Conservation (phyloP, 2,329 filamentous ascomycete species). For the Diaporthe citrichinensis region DNA sequence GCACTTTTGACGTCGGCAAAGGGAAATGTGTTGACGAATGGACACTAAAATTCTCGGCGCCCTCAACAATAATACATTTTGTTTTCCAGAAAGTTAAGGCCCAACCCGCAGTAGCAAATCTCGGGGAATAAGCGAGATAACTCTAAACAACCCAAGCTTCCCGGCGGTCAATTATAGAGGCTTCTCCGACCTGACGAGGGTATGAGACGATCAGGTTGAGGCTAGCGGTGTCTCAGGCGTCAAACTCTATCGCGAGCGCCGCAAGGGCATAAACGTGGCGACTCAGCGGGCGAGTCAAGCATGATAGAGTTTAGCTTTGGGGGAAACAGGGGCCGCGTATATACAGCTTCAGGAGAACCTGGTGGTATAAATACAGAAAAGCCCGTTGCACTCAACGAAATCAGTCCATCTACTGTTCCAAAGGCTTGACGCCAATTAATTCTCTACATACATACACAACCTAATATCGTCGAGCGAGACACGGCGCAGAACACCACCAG, state of each 20-base stretch:
- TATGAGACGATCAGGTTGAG: slow-evolving; percentile 4
- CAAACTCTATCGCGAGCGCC: not conserved
- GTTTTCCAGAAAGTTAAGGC: not conserved
- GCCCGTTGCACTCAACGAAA: not conserved
- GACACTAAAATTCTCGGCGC: not conserved
- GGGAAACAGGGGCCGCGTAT: not conserved
- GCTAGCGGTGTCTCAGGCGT: slow-evolving; percentile 1
- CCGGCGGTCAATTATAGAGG: not conserved
- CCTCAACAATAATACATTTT: not conserved
- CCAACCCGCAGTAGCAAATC: not conserved
- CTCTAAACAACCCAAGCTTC: not conserved
- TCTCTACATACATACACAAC: not conserved
- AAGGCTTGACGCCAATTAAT: not conserved
- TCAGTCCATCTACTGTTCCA: no score
- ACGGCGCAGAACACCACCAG: not conserved
- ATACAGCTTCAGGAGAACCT: no score
- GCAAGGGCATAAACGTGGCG: not conserved
- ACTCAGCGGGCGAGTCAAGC: not conserved
- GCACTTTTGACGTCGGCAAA: not conserved
- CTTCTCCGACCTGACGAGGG: not conserved
- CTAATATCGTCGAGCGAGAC: not conserved
- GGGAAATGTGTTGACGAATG: not conserved
- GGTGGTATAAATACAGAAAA: not conserved
- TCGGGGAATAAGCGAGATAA: not conserved
- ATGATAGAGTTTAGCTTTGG: not conserved